Conservation (phyloP, 2,329 filamentous ascomycete species). For the Pestalotiopsis sp. region DNA sequence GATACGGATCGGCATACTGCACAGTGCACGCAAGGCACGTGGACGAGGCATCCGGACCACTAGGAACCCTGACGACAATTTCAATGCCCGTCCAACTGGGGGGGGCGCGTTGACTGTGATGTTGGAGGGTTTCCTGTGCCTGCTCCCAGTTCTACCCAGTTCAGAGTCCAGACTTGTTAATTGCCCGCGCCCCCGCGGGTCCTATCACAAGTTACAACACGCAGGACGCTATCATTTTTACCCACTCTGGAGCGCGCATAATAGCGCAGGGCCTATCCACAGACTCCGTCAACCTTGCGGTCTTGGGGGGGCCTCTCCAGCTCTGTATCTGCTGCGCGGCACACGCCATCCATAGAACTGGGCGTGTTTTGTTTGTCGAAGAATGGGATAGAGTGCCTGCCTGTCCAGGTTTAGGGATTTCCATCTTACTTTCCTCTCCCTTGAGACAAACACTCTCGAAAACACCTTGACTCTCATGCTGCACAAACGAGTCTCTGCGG, state of each 20-base stretch:
- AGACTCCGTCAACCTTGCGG: not conserved
- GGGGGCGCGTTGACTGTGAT: not conserved
- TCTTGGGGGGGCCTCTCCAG: not conserved
- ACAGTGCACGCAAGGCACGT: not conserved
- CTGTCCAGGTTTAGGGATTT: not conserved
- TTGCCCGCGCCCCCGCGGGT: not conserved
- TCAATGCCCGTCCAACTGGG: not conserved
- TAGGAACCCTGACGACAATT: not conserved
- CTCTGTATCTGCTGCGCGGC: not conserved
- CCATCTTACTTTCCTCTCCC: not conserved
- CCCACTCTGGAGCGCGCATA: constrained; percentile 8
- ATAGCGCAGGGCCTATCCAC: constrained; percentile 5
- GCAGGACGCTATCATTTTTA: constrained; percentile 4
- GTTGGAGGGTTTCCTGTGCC: not conserved
- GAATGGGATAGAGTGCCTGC: not conserved
- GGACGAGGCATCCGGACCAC: not conserved
- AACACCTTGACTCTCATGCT: not conserved
- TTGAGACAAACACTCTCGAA: not conserved
- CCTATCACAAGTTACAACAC: constrained; percentile 2
- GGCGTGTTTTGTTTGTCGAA: not conserved
- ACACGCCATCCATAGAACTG: not conserved
- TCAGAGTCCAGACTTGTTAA: not conserved
- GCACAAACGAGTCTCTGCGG: not conserved
- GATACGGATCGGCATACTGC: constrained; percentile 9
- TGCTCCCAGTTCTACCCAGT: not conserved